Percentiles rank a stretch among this genome's conserved stretches.
These are phyloP conservation scores for Macrophomina pseudophaseolina DNA, from an alignment of 2,329 filamentous ascomycete species.

Conservation along the genomic window DNA sequence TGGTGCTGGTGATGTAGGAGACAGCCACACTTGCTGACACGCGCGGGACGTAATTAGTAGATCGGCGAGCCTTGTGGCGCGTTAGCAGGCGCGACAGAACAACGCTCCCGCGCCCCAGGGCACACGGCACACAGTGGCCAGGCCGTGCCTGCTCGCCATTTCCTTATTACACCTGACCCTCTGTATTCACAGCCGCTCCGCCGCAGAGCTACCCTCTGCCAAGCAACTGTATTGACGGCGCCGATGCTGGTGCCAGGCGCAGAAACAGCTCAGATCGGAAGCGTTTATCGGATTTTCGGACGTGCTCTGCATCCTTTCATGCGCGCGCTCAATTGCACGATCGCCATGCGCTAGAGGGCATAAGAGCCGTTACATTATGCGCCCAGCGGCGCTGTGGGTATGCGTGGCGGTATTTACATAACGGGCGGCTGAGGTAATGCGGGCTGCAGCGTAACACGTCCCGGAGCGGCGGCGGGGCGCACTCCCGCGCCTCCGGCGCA, in stretches of 20 bases:
- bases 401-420: background rate
- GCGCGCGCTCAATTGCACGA: background rate
- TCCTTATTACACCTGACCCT: background rate
- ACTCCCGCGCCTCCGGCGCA: slow-evolving; percentile 8
- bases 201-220: background rate
- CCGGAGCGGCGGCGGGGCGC: background rate
- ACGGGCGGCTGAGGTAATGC: background rate
- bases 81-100: background rate
- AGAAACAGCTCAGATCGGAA: background rate
- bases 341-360: background rate
- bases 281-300: background rate
- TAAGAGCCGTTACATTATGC: background rate
- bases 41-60: background rate
- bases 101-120: background rate
- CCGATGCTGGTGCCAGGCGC: background rate
- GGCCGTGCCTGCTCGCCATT: background rate
- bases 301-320: background rate
- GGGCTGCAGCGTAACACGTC: background rate
- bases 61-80: background rate
- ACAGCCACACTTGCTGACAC: slow-evolving; percentile 15
- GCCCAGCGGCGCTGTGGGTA: no score
- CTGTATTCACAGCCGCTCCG: background rate
- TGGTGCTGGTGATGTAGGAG: background rate
- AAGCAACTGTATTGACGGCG: background rate
- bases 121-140: background rate